Evolutionary conservation across 208 protist species (phyloP), one percentile per base, ranked within the genome.

Genomic region (Acanthamoeba triangularis): DNA sequence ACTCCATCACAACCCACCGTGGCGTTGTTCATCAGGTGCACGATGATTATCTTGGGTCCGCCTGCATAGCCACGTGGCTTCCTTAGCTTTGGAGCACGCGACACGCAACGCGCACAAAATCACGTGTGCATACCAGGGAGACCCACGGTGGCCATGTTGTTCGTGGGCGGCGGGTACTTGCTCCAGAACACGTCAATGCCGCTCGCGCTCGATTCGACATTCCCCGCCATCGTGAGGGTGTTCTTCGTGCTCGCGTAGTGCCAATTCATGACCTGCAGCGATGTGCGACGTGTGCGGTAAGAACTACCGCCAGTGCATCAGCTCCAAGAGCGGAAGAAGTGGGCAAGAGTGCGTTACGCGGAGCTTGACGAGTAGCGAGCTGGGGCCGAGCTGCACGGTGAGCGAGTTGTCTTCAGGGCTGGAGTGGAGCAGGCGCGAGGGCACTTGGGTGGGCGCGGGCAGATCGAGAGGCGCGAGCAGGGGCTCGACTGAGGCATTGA

Each of bases 111-210:
- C 37, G 1, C 37, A 41, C 37, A 41, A 4, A 41, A 67, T 67
- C 23, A 67, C 28, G 28, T n/a, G 23, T 1, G 28, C 65, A 20
- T 35, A 72, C 65, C 65, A n/a, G 65, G 65, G 20, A 72, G 65
- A 35, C 69, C 69, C 30, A 78, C 69, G 11, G 69, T 78, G 33
- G n/a, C 37, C 8, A 78, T 35, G 37, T 78, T 78, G 69, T 78
- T 78, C 8, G 69, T 78, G 30, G 69, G 69, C 23, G 69, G 69
- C 37, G 69, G 69, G 11, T 78, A 78, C 69, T 44, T 78, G 37
- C 33, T 78, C 69, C 69, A 78, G 69, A 78, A 78, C 23, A 78
- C 69, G 69, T 78, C 30, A 20, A 78, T 78, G 37, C 69, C 69
- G 37, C 69, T 78, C 33, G 69, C 69, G 69, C 69, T 78, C 2